A percentile compares a stretch with the other conserved stretches of the same genome.
These are phyloP conservation scores for Artomyces pyxidatus DNA, from an alignment of 768 basidiomycete genomes.

Conservation along the genomic window DNA sequence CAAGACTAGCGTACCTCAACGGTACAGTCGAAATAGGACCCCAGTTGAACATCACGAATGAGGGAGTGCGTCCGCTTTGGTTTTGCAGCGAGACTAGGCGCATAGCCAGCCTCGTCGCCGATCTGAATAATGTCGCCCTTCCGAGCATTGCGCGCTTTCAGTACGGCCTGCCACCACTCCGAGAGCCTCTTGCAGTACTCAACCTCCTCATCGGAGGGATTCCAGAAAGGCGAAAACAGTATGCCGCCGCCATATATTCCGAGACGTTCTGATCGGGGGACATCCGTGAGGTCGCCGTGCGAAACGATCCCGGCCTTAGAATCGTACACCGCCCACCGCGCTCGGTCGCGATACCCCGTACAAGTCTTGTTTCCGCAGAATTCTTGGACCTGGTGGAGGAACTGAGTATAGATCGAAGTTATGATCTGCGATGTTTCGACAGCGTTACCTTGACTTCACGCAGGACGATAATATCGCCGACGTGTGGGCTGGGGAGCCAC, in stretches of 20 bases:
- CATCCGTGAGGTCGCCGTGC: conserved; percentile 29
- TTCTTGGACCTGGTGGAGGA: too few relatives aligned
- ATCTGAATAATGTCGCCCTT: conserved; percentile 10
- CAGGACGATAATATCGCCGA: conserved; percentile 46
- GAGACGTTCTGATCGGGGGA: conserved; percentile 25
- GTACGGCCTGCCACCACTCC: conserved; percentile 15
- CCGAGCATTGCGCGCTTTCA: conserved; percentile 6
- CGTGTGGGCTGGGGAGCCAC: conserved; percentile 42
- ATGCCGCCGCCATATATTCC: neutral
- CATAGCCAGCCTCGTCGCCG: too few relatives aligned
- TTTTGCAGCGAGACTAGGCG: neutral
- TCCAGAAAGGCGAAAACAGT: conserved; percentile 1
- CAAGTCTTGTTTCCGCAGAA: conserved; percentile 27
- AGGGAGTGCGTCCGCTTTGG: neutral
- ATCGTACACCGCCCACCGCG: conserved; percentile 51
- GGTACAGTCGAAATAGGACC: conserved; percentile 55
- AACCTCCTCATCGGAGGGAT: neutral
- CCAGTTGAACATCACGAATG: conserved; percentile 40
- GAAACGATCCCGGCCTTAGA: conserved; percentile 28
- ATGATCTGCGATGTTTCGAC: too few relatives aligned
- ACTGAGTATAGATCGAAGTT: too few relatives aligned
- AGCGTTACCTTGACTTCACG: conserved; percentile 45
- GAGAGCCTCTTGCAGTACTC: conserved; percentile 9
- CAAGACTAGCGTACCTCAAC: conserved; percentile 23
- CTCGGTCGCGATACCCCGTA: conserved; percentile 36